Conservation (phyloP, 345 rosid genomes). For the Hibiscus syriacus region DNA sequence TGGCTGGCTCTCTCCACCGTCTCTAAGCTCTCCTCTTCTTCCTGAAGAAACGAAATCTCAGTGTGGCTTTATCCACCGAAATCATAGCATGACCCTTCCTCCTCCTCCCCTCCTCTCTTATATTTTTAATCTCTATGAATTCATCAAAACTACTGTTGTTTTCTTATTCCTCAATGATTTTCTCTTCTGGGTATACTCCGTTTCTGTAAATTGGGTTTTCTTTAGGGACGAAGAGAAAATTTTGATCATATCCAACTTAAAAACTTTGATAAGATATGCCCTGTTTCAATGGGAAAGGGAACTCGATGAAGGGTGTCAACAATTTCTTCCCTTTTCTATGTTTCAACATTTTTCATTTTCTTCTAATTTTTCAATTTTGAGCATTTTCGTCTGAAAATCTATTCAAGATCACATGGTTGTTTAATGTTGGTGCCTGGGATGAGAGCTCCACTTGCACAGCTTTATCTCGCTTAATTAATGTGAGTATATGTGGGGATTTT, state of each 20-base stretch:
- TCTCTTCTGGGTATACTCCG: constrained; percentile 12
- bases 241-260: neutral
- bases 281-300: constrained; percentile 9
- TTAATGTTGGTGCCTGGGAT: constrained; percentile 24
- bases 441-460: constrained; percentile 25
- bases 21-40: neutral
- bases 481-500: constrained; percentile 16
- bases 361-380: neutral
- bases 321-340: neutral
- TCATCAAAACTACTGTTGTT: neutral
- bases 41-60: neutral
- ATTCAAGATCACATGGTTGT: constrained; percentile 15
- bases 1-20: constrained; percentile 2
- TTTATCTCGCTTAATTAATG: constrained; percentile 14
- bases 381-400: constrained; percentile 5
- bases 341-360: neutral
- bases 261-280: neutral
- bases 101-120: constrained; percentile 17
- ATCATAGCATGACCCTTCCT: constrained; percentile 39
- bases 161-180: neutral
- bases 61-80: constrained; percentile 41
- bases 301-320: neutral
- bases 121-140: neutral
- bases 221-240: neutral
- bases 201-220: neutral